Conservation (phyloP, 768 basidiomycete species). For the Mycena galopus region DNA sequence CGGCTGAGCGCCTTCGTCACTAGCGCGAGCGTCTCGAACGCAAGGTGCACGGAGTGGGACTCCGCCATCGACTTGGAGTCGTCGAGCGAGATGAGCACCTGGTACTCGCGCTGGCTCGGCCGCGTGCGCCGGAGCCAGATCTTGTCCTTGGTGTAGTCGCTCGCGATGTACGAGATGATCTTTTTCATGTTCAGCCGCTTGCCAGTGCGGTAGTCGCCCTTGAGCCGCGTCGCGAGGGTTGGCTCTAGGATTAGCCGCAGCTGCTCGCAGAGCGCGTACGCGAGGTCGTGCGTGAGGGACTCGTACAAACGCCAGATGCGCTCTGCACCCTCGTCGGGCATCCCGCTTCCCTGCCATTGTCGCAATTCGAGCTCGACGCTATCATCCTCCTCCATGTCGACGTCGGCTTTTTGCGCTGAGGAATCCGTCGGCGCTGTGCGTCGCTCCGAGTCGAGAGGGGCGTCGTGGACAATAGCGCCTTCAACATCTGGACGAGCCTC, state of each 20-base stretch:
- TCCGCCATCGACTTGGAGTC: conserved; percentile 98
- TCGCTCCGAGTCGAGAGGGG: conserved; percentile 35
- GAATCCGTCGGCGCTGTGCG: conserved; percentile 41
- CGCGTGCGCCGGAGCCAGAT: conserved; percentile 97
- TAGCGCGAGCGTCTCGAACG: conserved; percentile 92
- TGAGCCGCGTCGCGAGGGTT: conserved; percentile 91
- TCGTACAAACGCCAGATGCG: conserved; percentile 94
- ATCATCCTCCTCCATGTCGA: conserved; percentile 50
- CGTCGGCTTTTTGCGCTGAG: conserved; percentile 46
- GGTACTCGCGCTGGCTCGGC: conserved; percentile 95
- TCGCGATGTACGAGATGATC: conserved; percentile 97
- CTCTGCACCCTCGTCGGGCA: conserved; percentile 68
- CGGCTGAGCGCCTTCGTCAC: conserved; percentile 91
- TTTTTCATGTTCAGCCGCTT: conserved; percentile 99
- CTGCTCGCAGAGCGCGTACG: conserved; percentile 94
- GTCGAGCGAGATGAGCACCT: conserved; percentile 93
- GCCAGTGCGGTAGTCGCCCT: conserved; percentile 97
- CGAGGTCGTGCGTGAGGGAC: conserved; percentile 90
- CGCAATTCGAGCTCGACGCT: conserved; percentile 64
- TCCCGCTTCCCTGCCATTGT: conserved; percentile 72
- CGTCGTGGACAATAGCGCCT: conserved; percentile 60
- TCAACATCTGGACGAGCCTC: conserved; percentile 53
- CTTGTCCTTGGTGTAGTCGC: conserved; percentile 99
- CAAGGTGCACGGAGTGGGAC: conserved; percentile 91
- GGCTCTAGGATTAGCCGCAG: conserved; percentile 96